Conservation (phyloP, 768 basidiomycete species). For the Chlorophyllum brunneum region DNA sequence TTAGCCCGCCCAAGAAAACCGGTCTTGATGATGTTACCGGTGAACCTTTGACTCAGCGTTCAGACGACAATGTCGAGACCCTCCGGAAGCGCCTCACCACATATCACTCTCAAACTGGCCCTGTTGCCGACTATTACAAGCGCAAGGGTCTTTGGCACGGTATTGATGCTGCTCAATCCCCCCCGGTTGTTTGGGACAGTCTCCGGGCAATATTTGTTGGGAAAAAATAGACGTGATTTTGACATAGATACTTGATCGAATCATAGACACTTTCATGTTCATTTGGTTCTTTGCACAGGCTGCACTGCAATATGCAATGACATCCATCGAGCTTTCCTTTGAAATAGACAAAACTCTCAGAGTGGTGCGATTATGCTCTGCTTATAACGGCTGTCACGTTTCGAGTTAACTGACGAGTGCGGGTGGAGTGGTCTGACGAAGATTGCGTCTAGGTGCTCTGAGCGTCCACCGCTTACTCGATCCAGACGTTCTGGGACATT, state of each 20-base stretch:
- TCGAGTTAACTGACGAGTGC: no score
- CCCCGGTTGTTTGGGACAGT: constrained; percentile 88
- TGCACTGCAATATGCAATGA: no score
- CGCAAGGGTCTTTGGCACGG: constrained; percentile 84
- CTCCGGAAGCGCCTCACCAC: constrained; percentile 82
- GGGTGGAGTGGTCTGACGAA: no score
- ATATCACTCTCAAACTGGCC: constrained; percentile 94
- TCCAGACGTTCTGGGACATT: no score
- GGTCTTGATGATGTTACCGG: constrained; percentile 92
- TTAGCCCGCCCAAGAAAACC: constrained; percentile 95
- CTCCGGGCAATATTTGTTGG: constrained; percentile 60
- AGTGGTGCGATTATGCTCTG: no score
- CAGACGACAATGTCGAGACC: constrained; percentile 97
- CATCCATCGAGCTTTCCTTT: not conserved
- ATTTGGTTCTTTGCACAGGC: not conserved
- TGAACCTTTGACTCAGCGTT: constrained; percentile 94
- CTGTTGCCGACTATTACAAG: constrained; percentile 96
- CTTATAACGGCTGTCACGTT: no score
- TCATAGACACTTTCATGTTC: constrained; percentile 11
- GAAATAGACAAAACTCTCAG: no score
- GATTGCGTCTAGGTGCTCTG: no score
- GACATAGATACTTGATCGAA: constrained; percentile 18
- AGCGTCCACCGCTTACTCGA: no score
- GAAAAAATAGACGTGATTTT: constrained; percentile 37
- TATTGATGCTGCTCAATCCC: constrained; percentile 92